Conservation (phyloP, 2,329 filamentous ascomycete species). For the Neocucurbitaria cava region DNA sequence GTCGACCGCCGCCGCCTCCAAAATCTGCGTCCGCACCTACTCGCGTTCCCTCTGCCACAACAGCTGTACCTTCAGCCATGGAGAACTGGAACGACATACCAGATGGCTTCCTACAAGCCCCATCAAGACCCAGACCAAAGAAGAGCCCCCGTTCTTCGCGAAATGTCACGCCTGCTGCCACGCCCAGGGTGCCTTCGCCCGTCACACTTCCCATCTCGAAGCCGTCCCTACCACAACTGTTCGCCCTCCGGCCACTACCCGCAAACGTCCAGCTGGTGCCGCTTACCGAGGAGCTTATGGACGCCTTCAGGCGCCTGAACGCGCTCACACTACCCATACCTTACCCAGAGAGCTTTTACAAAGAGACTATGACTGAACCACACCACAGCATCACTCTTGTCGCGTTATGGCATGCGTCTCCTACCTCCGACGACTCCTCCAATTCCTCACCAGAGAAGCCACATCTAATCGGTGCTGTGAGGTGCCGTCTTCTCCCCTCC, state of each 20-base stretch:
- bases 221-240: constrained; percentile 21
- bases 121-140: constrained; percentile 30
- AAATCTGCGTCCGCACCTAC: constrained; percentile 26
- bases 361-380: constrained; percentile 63
- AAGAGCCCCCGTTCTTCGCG: constrained; percentile 33
- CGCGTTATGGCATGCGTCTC: constrained; percentile 60
- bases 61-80: constrained; percentile 21
- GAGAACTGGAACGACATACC: constrained; percentile 41
- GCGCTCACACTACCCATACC: constrained; percentile 66
- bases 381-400: constrained; percentile 64
- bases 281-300: constrained; percentile 61
- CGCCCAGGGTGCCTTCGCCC: constrained; percentile 26
- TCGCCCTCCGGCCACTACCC: constrained; percentile 46
- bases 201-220: constrained; percentile 11
- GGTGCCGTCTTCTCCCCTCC: constrained; percentile 53
- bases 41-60: constrained; percentile 21
- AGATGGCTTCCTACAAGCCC: constrained; percentile 33
- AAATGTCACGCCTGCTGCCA: constrained; percentile 20
- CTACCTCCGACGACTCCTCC: neutral
- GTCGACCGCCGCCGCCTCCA: constrained; percentile 25
- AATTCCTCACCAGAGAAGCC: constrained; percentile 29
- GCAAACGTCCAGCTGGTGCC: constrained; percentile 62
- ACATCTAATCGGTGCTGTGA: constrained; percentile 55
- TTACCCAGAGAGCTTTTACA: constrained; percentile 68
- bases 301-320: constrained; percentile 64